Percentiles rank a stretch among this genome's conserved stretches.
Conservation (phyloP, 2,329 filamentous ascomycete genomes). For the Albifimbria verrucaria region DNA sequence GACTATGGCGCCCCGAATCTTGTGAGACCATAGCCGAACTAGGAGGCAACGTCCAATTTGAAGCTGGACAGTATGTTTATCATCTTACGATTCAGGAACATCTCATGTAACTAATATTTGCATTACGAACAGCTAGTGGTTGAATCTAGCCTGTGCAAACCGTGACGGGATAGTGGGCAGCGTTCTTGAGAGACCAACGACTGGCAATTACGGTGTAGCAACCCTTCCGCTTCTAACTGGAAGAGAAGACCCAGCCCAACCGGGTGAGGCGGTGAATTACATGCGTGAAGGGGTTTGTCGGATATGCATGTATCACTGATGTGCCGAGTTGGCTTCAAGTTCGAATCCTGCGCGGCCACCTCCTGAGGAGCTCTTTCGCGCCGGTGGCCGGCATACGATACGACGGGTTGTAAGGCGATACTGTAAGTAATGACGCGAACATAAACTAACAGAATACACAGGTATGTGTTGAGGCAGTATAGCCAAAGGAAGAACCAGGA, state of each 20-base stretch:
- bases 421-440: background rate
- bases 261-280: constrained; percentile 36
- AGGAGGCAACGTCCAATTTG: constrained; percentile 39
- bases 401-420: constrained; percentile 49
- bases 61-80: constrained; percentile 46
- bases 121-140: constrained; percentile 56
- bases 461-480: constrained; percentile 48
- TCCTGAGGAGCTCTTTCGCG: constrained; percentile 47
- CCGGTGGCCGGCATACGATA: constrained; percentile 53
- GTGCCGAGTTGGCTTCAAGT: constrained; percentile 45
- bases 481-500: constrained; percentile 37
- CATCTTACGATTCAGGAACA: background rate
- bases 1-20: constrained; percentile 34
- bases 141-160: constrained; percentile 52
- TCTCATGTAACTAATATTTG: no score
- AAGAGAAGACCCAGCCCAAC: constrained; percentile 38
- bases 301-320: constrained; percentile 50
- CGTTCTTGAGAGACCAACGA: constrained; percentile 41
- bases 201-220: constrained; percentile 41
- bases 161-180: constrained; percentile 52
- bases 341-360: constrained; percentile 50
- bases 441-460: constrained; percentile 16
- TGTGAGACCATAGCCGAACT: constrained; percentile 33
- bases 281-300: constrained; percentile 36
- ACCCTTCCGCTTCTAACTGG: constrained; percentile 51